Conservation (phyloP, 257 asterid species). For the Lithospermum erythrorhizon region DNA sequence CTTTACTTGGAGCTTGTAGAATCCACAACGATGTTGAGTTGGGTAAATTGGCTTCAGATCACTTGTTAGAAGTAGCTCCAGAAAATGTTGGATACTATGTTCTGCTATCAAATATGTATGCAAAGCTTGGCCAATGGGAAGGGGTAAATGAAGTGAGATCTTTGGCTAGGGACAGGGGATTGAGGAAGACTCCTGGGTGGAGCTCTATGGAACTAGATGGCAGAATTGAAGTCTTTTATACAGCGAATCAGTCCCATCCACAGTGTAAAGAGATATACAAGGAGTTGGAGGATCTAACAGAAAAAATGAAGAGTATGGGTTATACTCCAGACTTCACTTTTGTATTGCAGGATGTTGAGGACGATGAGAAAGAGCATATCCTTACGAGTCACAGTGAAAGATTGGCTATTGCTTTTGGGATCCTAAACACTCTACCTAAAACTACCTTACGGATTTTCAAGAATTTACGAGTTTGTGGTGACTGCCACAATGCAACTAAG, state of each 20-base stretch:
- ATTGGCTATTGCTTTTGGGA: too few species aligned
- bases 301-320: conserved; percentile 52
- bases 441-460: too few species aligned
- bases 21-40: conserved; percentile 51
- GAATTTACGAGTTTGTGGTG: too few species aligned
- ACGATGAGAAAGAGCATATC: too few species aligned
- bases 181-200: conserved; percentile 69
- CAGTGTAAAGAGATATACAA: too few species aligned
- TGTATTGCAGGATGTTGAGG: too few species aligned
- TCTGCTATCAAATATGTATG: conserved; percentile 67
- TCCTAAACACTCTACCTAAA: too few species aligned
- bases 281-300: conserved; percentile 31
- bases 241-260: conserved; percentile 53
- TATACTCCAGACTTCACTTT: conserved; percentile 60
- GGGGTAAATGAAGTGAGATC: conserved; percentile 65
- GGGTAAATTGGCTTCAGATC: conserved; percentile 44
- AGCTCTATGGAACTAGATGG: conserved; percentile 46
- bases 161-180: conserved; percentile 44
- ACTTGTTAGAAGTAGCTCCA: conserved; percentile 36
- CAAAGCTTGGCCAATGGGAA: conserved; percentile 60
- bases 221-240: conserved; percentile 40
- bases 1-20: conserved; percentile 65
- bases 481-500: too few species aligned
- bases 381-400: too few species aligned
- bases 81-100: conserved; percentile 65